A percentile compares a stretch with the other conserved stretches of the same genome.
Conservation (phyloP, 306 rosid species). For the Gillenia trifoliata region DNA sequence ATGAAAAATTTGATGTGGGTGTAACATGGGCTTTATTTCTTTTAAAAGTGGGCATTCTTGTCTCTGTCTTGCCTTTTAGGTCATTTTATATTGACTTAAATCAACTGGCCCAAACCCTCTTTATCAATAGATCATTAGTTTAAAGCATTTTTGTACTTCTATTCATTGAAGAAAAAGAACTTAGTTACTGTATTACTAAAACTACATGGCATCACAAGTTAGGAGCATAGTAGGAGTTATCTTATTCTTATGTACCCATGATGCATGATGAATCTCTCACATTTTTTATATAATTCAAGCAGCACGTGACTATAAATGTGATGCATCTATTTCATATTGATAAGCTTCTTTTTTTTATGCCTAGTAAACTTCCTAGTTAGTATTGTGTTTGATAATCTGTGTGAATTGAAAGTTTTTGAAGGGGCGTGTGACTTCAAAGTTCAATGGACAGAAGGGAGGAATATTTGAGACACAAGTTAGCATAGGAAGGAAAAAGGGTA, state of each 20-base stretch:
- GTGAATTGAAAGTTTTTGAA: neutral
- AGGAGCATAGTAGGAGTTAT: neutral
- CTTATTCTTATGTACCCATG: too few species aligned
- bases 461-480: constrained; percentile 35
- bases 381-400: neutral
- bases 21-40: neutral
- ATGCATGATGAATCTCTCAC: neutral
- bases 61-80: neutral
- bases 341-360: accelerated
- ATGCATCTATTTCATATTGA: too few species aligned
- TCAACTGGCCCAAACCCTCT: neutral
- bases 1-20: too few species aligned
- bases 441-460: constrained; percentile 13
- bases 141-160: neutral
- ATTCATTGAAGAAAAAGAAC: too few species aligned
- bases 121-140: neutral
- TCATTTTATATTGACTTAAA: neutral
- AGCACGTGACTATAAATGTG: neutral
- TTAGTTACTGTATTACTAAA: too few species aligned
- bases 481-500: constrained; percentile 10
- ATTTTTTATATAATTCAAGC: too few species aligned
- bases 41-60: neutral
- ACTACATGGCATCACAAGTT: neutral
- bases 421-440: neutral
- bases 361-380: too few species aligned